Conservation (phyloP, 345 rosid genomes). For the Syzygium aromaticum region DNA sequence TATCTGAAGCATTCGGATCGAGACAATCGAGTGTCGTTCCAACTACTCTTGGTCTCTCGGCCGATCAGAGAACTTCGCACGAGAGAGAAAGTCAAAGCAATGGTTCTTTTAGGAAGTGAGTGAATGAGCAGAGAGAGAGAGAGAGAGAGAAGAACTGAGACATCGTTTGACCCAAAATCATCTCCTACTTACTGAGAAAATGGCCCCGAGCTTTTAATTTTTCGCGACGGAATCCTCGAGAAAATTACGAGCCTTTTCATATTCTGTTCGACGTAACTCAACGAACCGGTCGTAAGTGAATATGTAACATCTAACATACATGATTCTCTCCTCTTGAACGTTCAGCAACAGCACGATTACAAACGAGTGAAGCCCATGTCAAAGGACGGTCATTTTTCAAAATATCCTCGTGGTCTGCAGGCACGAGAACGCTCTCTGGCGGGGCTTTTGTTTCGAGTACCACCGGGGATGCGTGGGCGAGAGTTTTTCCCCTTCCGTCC, state of each 20-base stretch:
- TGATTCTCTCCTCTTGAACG: neutral
- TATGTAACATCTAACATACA: neutral
- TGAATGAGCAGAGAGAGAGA: neutral
- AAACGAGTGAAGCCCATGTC: rapidly evolving
- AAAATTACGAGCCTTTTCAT: neutral
- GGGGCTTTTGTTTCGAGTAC: neutral
- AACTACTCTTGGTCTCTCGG: neutral
- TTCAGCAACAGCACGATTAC: too few species aligned
- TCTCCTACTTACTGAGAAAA: neutral
- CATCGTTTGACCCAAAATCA: neutral
- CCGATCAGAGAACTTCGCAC: neutral
- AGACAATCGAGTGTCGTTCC: neutral
- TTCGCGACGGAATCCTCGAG: too few species aligned
- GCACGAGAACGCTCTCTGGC: neutral
- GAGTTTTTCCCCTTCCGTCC: neutral
- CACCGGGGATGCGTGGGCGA: neutral
- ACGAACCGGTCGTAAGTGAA: neutral
- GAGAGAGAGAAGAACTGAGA: neutral
- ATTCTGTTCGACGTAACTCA: neutral
- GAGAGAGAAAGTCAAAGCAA: neutral
- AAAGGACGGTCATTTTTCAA: neutral
- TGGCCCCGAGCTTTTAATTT: neutral
- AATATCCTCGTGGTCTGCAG: neutral
- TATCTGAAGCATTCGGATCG: neutral
- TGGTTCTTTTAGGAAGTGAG: neutral